These are phyloP conservation scores for Podosphaera fusca DNA, from an alignment of 2,329 filamentous ascomycete genomes.

Conservation along the genomic window DNA sequence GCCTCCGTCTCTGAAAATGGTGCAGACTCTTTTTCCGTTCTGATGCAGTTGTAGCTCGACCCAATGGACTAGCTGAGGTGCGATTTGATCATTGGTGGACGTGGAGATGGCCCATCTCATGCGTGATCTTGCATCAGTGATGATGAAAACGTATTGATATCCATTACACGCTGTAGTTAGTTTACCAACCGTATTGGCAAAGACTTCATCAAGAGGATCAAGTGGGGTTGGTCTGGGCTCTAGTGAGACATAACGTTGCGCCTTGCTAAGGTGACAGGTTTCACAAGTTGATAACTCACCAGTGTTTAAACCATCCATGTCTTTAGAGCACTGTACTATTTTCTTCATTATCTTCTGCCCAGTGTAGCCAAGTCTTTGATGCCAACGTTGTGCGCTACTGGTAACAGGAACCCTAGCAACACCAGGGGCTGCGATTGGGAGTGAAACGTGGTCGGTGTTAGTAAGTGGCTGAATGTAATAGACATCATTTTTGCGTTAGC, in stretches of 20 bases:
- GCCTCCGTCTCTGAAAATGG: too few species aligned
- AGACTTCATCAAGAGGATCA: neutral
- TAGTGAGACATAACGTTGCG: neutral
- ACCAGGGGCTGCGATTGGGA: neutral
- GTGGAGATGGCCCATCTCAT: too few species aligned
- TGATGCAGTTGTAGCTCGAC: neutral
- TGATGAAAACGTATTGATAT: too few species aligned
- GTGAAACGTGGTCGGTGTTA: neutral
- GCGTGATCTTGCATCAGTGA: too few species aligned
- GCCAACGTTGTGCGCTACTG: too few species aligned
- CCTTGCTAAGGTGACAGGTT: neutral
- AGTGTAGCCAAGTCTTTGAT: too few species aligned
- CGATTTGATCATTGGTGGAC: neutral
- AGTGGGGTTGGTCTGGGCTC: neutral
- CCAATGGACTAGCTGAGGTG: neutral
- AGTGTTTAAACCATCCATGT: too few species aligned
- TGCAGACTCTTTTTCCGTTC: too few species aligned
- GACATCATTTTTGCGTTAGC: neutral
- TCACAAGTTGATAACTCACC: too few species aligned
- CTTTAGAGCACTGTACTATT: too few species aligned
- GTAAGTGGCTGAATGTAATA: neutral
- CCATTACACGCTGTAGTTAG: too few species aligned
- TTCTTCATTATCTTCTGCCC: too few species aligned
- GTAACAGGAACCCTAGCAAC: neutral
- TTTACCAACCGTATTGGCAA: neutral